These are phyloP conservation scores for Saccharomyces hybrid DNA, from an alignment of 1,139 yeast species.

Conservation along the genomic window DNA sequence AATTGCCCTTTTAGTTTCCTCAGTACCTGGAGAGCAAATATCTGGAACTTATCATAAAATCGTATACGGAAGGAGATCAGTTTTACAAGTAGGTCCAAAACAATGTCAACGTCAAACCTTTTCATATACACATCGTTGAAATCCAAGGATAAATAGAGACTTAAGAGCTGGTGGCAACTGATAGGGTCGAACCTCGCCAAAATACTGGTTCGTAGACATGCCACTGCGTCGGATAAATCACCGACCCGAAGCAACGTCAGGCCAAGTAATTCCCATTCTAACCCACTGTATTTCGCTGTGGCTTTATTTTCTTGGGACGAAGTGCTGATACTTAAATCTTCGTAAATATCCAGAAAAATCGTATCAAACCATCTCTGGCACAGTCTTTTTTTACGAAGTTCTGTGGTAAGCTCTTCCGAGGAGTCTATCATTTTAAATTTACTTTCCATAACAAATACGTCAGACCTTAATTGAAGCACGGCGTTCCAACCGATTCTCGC, in stretches of 20 bases:
- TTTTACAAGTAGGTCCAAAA: constrained; percentile 26
- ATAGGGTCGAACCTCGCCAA: constrained; percentile 61
- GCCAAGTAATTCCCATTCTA: constrained; percentile 91
- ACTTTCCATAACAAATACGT: constrained; percentile 89
- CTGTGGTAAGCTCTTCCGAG: constrained; percentile 4
- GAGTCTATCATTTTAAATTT: constrained; percentile 41
- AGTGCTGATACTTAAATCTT: constrained; percentile 68
- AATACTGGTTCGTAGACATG: constrained; percentile 67
- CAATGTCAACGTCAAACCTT: constrained; percentile 24
- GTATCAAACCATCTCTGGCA: constrained; percentile 93
- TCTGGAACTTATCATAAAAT: constrained; percentile 32
- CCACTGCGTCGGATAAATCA: constrained; percentile 69
- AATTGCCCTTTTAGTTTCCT: constrained; percentile 22
- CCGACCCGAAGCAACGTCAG: constrained; percentile 67
- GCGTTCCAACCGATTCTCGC: constrained; percentile 79
- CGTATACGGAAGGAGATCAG: constrained; percentile 31
- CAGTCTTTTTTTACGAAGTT: constrained; percentile 58
- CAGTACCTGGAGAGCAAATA: constrained; percentile 24
- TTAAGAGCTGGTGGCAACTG: constrained; percentile 35
- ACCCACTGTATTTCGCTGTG: constrained; percentile 49
- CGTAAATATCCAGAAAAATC: constrained; percentile 74
- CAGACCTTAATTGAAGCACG: constrained; percentile 67
- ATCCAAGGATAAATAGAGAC: constrained; percentile 21
- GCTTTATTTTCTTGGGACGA: constrained; percentile 49
- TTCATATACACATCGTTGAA: constrained; percentile 15